A percentile compares a stretch with the other conserved stretches of the same genome.
Evolutionary conservation across 2,329 filamentous ascomycete species (phyloP).

Genomic region (Waltergamsia citrina): DNA sequence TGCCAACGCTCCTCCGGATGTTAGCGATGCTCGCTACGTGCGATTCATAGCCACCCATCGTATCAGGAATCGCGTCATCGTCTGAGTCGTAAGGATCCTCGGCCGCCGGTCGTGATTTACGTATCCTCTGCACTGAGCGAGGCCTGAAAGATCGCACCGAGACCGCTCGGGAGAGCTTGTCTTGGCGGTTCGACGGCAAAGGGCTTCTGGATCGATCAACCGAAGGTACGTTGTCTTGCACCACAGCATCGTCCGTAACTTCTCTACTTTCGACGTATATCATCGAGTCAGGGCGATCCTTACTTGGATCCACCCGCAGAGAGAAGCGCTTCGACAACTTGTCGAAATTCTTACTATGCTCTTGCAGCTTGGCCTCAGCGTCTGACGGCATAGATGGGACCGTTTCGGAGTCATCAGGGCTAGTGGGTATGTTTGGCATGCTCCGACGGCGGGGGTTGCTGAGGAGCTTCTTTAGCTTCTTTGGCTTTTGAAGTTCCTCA

Average conservation of each 20-base stretch:
- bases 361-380: conserved; percentile 4
- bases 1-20: conserved; percentile 12
- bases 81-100: neutral
- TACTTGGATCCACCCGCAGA: neutral
- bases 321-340: neutral
- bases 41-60: conserved; percentile 1
- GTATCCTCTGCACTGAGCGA: neutral
- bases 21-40: conserved; percentile 3
- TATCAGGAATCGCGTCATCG: conserved; percentile 1
- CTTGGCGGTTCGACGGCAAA: no score
- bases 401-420: conserved; percentile 5
- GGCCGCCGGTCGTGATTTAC: neutral
- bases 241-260: neutral
- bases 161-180: neutral
- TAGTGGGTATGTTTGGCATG: conserved; percentile 1
- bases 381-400: conserved; percentile 6
- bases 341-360: conserved; percentile 2
- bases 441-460: conserved; percentile 2
- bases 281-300: no score
- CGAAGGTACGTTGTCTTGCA: neutral
- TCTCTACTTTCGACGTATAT: conserved; percentile 1
- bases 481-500: conserved; percentile 1
- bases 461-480: conserved; percentile 1
- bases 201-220: neutral
- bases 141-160: neutral